phyloP scores from a whole-genome alignment of 345 rosid species.

The Linum tenue region DNA sequence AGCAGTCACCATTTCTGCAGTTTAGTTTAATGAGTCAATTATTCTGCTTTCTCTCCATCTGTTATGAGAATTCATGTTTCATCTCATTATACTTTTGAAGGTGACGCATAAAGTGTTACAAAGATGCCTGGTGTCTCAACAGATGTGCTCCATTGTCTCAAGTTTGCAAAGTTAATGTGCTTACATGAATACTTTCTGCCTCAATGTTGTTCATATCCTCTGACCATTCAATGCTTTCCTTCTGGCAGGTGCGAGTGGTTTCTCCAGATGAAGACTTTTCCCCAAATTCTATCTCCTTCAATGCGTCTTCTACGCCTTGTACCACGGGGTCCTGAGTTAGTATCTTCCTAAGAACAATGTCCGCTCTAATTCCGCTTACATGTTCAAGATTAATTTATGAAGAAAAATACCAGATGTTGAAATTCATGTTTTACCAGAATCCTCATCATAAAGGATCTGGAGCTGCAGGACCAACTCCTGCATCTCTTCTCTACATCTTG shows the following conservation, averaged over 20 bases:
- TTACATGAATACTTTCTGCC: neutral
- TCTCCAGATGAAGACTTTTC: constrained; percentile 98
- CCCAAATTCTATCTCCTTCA: constrained; percentile 84
- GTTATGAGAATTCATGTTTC: neutral
- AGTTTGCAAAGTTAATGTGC: neutral
- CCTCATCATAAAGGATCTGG: neutral
- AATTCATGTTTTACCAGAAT: too few relatives aligned
- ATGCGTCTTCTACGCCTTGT: constrained; percentile 87
- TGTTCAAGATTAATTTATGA: neutral
- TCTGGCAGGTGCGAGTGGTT: constrained; percentile 76
- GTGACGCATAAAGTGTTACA: neutral
- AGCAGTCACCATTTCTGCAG: too few relatives aligned
- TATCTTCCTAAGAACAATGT: constrained; percentile 10
- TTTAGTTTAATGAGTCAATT: too few relatives aligned
- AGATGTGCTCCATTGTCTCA: neutral
- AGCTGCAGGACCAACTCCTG: neutral
- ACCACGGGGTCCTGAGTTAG: constrained; percentile 83
- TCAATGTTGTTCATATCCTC: neutral
- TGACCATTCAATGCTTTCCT: constrained; percentile 1
- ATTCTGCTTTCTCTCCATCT: too few relatives aligned
- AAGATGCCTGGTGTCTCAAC: neutral
- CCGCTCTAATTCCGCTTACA: neutral
- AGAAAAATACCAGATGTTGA: neutral
- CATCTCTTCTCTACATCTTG: too few relatives aligned
- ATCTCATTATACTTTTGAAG: neutral